Base-by-base conservation (phyloP, 768 basidiomycete species). In the Mycena venus region DNA sequence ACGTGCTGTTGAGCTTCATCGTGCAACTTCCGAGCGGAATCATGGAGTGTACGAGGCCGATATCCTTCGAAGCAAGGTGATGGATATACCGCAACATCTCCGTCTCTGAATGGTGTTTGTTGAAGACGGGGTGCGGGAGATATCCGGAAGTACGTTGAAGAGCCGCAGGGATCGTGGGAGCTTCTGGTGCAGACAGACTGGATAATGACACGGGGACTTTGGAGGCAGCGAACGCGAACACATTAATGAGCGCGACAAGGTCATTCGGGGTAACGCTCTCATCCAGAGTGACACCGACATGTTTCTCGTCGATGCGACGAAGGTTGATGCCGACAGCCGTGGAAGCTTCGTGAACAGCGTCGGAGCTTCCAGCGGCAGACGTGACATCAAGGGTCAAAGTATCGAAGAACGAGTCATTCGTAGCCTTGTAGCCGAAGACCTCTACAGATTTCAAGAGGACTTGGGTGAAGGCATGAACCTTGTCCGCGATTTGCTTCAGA, bases 1-100 rank as follows among this genome's bases (percentile, higher is more conserved):
- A 97, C 3, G 97, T 98, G 81, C 96, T 96, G 86, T 99, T 99
- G 68, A 99, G 90, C 85, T 99, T 98, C 97, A 98, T 98, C 8
- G 97, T 98, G 84, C 97, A 97, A 82, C 96, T 97, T 70, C 97
- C 97, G 4, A 97, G 90, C 15, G 96, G 93, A 78, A 98, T 99
- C 96, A 99, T 99, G 55, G 96, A 91, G 82, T 99, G 98, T 11
- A 95, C 94, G 36, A 99, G 92, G 32, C 96, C 94, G 70, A 99
- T 90, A 81, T 99, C 98, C 86, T 99, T 99, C 42, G 93, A 93
- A 73, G 97, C 95, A 60, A 99, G 90, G 78, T 96, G 94, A 85
- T 96, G 91, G 80, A 99, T 95, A 84, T 99, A 98, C 42, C 98
- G 96, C 38, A 99, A 87, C 95, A 99, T 97, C 85, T 99, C 97